These are phyloP conservation scores for Yamagishiella unicocca DNA, from an alignment of 139 green algal genomes.

Conservation along the genomic window DNA sequence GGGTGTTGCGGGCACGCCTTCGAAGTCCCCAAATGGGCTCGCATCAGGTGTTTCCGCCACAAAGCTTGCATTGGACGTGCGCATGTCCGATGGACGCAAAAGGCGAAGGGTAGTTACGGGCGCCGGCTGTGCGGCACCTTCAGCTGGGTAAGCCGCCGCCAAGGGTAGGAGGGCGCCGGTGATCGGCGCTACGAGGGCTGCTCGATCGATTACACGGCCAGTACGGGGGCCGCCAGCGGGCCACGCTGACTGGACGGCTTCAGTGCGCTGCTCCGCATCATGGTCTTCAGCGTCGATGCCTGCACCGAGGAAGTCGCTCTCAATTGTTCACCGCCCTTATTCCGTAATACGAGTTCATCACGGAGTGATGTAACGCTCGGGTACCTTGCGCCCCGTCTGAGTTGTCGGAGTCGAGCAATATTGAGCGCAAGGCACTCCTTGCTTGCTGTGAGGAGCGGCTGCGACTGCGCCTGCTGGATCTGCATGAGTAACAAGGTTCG, in stretches of 20 bases:
- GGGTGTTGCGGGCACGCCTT: conserved; percentile 14
- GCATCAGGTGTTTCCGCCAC: neutral
- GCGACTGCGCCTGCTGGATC: neutral
- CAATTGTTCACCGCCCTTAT: neutral
- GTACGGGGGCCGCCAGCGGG: too few relatives aligned
- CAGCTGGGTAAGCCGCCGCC: too few relatives aligned
- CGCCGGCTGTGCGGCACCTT: neutral
- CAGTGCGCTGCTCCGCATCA: neutral
- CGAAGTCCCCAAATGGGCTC: neutral
- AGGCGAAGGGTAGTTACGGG: neutral
- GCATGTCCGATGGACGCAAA: neutral
- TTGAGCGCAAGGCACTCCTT: neutral
- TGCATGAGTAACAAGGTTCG: neutral
- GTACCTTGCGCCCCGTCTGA: neutral
- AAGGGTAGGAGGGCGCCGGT: too few relatives aligned
- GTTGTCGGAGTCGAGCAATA: conserved; percentile 17
- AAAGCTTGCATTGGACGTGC: conserved; percentile 27
- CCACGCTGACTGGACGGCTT: neutral
- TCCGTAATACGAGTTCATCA: too few relatives aligned
- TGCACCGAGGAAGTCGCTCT: neutral
- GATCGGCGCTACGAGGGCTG: too few relatives aligned
- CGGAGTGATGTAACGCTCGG: too few relatives aligned
- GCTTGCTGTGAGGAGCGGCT: conserved; percentile 36
- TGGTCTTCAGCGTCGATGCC: neutral
- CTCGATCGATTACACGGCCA: too few relatives aligned